Conservation (phyloP, 208 protist genomes). For the Wallacemonas sp. region DNA sequence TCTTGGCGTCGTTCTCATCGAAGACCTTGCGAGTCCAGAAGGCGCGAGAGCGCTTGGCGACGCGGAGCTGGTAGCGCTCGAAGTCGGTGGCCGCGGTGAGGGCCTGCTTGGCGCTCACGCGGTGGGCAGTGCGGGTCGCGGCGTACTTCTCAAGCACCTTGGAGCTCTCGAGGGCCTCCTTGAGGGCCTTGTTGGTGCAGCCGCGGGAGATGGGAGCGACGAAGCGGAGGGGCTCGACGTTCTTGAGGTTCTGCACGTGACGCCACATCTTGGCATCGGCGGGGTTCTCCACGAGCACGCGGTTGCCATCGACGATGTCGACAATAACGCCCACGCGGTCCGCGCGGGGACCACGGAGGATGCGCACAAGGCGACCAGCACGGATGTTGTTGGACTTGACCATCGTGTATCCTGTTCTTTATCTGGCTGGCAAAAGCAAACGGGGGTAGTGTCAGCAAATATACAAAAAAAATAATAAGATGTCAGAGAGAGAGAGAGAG, state of each 20-base stretch:
- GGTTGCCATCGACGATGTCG: conserved; percentile 90
- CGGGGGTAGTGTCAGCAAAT: background rate
- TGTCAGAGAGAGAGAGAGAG: background rate
- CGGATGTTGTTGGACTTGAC: conserved; percentile 66
- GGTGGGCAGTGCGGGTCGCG: conserved; percentile 72
- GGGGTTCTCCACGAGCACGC: conserved; percentile 90
- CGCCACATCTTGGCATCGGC: conserved; percentile 89
- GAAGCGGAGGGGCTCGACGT: conserved; percentile 87
- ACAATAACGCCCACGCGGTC: conserved; percentile 74
- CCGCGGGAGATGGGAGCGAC: conserved; percentile 58
- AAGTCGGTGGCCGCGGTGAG: conserved; percentile 85
- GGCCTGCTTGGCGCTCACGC: conserved; percentile 83
- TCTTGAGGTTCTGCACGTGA: conserved; percentile 89
- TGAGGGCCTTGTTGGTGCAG: conserved; percentile 75
- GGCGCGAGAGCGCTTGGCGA: conserved; percentile 88
- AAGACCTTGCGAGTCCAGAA: conserved; percentile 91
- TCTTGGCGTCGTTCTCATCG: conserved; percentile 88
- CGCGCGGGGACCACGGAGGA: conserved; percentile 58
- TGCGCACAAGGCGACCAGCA: conserved; percentile 57
- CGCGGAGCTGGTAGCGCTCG: conserved; percentile 92
- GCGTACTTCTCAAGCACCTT: conserved; percentile 88
- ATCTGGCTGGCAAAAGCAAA: conserved; percentile 10
- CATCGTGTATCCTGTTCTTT: conserved; percentile 32
- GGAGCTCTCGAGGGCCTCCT: conserved; percentile 60
- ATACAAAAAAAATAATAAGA: conserved; percentile 3